A percentile compares a stretch with the other conserved stretches of the same genome.
These are phyloP conservation scores for Codiaeum variegatum DNA, from an alignment of 441 rosid genomes.

Conservation along the genomic window DNA sequence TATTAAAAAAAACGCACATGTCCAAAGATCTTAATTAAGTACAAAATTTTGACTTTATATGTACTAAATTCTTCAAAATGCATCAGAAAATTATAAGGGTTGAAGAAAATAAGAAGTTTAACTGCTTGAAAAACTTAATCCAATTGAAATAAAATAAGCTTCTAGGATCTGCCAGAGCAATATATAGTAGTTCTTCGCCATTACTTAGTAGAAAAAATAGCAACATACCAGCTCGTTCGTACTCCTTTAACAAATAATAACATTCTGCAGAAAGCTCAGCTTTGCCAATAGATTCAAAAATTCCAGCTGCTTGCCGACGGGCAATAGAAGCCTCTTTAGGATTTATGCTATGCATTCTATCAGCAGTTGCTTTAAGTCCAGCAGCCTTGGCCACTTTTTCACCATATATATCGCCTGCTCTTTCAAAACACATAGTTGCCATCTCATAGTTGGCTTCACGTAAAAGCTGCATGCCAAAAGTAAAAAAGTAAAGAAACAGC, in stretches of 20 bases:
- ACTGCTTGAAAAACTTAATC: neutral
- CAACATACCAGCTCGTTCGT: conserved; percentile 37
- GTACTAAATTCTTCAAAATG: neutral
- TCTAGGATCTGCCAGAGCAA: neutral
- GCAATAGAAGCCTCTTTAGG: conserved; percentile 31
- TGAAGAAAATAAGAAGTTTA: neutral
- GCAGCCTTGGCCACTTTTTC: conserved; percentile 42
- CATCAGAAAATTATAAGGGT: neutral
- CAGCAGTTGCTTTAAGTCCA: conserved; percentile 41
- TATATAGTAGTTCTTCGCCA: too few species aligned
- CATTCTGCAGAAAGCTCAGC: conserved; percentile 42
- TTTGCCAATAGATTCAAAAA: conserved; percentile 43
- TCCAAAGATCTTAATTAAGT: too few species aligned
- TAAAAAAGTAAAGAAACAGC: neutral
- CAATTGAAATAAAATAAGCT: too few species aligned
- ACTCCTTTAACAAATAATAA: conserved; percentile 35
- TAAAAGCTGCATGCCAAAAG: conserved; percentile 35
- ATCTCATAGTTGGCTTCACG: conserved; percentile 39
- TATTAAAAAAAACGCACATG: neutral
- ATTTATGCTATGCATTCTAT: conserved; percentile 31
- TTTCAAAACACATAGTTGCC: conserved; percentile 53
- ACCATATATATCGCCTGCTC: conserved; percentile 38
- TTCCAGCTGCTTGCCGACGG: conserved; percentile 46
- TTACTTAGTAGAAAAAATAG: neutral
- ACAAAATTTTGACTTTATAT: too few species aligned